These are phyloP conservation scores for Xylaria flabelliformis DNA, from an alignment of 495 filamentous ascomycete genomes.

Conservation along the genomic window DNA sequence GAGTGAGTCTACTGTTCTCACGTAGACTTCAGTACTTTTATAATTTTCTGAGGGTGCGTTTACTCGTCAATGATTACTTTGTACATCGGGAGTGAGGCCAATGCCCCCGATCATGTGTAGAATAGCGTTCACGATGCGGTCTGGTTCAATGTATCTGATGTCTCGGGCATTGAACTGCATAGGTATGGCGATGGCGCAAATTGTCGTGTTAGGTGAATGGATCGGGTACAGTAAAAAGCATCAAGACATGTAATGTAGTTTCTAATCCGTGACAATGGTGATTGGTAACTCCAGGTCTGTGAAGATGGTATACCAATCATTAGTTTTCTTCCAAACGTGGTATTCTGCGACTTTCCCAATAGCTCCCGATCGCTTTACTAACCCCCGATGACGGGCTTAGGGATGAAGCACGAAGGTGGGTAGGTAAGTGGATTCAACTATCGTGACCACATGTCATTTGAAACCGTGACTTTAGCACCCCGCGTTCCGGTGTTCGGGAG, in stretches of 20 bases:
- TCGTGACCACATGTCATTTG: slow-evolving; percentile 8
- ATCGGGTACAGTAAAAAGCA: too few relatives aligned
- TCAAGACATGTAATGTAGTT: neutral
- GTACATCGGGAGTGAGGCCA: neutral
- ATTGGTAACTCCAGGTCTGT: neutral
- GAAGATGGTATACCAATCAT: neutral
- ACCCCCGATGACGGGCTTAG: neutral
- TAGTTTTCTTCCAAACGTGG: neutral
- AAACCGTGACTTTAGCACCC: slow-evolving; percentile 4
- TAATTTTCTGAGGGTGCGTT: too few relatives aligned
- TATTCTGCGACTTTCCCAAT: neutral
- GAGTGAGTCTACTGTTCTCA: too few relatives aligned
- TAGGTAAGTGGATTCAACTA: slow-evolving; percentile 2
- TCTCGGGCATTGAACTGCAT: too few relatives aligned
- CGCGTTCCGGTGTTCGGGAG: slow-evolving; percentile 14
- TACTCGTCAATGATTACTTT: too few relatives aligned
- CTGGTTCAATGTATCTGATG: too few relatives aligned
- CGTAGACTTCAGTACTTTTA: too few relatives aligned
- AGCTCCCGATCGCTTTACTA: neutral
- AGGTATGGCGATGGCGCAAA: too few relatives aligned
- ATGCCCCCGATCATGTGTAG: neutral
- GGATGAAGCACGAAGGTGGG: slow-evolving; percentile 1
- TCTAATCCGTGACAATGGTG: neutral
- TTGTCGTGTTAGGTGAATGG: too few relatives aligned
- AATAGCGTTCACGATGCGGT: neutral